phyloP scores from a whole-genome alignment of 2,329 filamentous ascomycete species.

The Stemphylium vesicarium region DNA sequence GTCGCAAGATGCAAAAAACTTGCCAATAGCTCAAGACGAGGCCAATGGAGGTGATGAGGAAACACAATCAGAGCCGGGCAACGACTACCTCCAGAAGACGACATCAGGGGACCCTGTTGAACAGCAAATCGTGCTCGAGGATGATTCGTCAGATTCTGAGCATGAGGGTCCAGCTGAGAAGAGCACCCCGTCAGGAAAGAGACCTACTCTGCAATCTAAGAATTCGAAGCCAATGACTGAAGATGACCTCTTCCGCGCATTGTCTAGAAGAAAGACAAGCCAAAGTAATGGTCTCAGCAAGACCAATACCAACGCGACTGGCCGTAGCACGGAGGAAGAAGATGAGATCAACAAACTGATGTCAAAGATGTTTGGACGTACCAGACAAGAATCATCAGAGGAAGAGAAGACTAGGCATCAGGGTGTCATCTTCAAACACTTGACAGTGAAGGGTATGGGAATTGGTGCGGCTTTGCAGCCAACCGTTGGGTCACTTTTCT shows the following conservation, averaged over 20 bases:
- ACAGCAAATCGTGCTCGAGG: conserved; percentile 22
- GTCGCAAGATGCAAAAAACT: conserved; percentile 2
- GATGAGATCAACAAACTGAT: conserved; percentile 68
- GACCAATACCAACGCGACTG: conserved; percentile 32
- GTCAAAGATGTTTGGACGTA: conserved; percentile 73
- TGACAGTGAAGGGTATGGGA: conserved; percentile 68
- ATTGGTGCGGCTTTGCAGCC: conserved; percentile 68
- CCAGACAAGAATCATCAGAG: conserved; percentile 68
- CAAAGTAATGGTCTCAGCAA: conserved; percentile 29
- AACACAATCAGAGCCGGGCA: background rate
- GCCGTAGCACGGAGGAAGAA: conserved; percentile 45
- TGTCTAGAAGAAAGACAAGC: conserved; percentile 59
- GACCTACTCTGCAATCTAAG: conserved; percentile 28
- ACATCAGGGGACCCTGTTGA: conserved; percentile 12
- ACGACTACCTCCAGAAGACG: conserved; percentile 2
- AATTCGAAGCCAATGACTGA: conserved; percentile 51
- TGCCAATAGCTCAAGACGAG: background rate
- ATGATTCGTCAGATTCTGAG: conserved; percentile 30
- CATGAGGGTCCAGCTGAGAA: conserved; percentile 31
- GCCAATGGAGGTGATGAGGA: background rate
- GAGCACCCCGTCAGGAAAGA: conserved; percentile 13
- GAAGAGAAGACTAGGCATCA: conserved; percentile 74
- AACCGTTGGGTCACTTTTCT: conserved; percentile 66
- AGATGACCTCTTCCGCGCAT: conserved; percentile 59
- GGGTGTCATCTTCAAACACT: conserved; percentile 69